Conservation (phyloP, 805 yeast species). For the Wickerhamiella hasegawae region DNA sequence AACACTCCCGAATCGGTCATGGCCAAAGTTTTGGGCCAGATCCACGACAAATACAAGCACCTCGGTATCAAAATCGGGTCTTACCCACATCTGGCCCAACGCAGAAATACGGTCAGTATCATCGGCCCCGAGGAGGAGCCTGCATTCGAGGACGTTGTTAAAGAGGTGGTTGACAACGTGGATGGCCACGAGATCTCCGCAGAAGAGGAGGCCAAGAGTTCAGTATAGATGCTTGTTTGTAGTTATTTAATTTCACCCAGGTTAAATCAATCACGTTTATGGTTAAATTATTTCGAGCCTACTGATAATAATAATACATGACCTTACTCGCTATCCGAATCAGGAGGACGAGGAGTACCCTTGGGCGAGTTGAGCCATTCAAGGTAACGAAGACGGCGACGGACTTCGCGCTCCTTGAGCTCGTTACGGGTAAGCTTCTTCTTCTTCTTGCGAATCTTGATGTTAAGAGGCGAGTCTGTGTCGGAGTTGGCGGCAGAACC, state of each 20-base stretch:
- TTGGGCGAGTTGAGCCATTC: slow-evolving; percentile 94
- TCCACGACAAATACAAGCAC: slow-evolving; percentile 30
- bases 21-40: slow-evolving; percentile 41
- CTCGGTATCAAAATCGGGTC: slow-evolving; percentile 59
- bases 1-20: slow-evolving; percentile 43
- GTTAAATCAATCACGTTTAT: background rate
- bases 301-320: background rate
- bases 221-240: too few species aligned
- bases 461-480: slow-evolving; percentile 88
- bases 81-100: slow-evolving; percentile 60
- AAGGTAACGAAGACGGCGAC: slow-evolving; percentile 85
- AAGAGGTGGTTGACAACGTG: slow-evolving; percentile 29
- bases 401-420: slow-evolving; percentile 75
- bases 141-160: slow-evolving; percentile 30
- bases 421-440: slow-evolving; percentile 97
- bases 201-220: slow-evolving; percentile 33
- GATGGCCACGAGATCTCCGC: slow-evolving; percentile 42
- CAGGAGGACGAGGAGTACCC: slow-evolving; percentile 92
- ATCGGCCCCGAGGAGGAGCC: slow-evolving; percentile 33
- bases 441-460: slow-evolving; percentile 82
- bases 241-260: background rate
- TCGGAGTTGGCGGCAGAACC: slow-evolving; percentile 26
- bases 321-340: slow-evolving; percentile 77
- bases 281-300: background rate
- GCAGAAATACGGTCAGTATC: slow-evolving; percentile 55